These are phyloP conservation scores for Nakaseomyces kungkrabaensis DNA, from an alignment of 1,139 yeast species.

Conservation along the genomic window DNA sequence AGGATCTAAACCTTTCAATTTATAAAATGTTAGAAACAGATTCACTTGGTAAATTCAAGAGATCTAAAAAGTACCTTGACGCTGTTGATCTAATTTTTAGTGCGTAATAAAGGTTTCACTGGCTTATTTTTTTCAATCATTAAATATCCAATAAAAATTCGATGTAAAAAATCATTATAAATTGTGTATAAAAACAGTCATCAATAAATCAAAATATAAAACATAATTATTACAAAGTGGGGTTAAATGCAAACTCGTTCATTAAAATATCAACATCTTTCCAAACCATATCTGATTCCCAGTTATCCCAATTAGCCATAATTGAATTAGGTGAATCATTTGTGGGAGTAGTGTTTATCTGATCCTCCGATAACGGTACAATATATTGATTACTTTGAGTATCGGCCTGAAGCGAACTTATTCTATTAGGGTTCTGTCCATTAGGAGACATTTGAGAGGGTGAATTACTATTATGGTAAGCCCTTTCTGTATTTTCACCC, in stretches of 20 bases:
- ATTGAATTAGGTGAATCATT: constrained; percentile 23
- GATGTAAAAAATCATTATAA: background rate
- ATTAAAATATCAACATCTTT: constrained; percentile 84
- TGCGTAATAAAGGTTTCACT: no score
- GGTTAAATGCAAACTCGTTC: constrained; percentile 89
- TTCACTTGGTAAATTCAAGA: background rate
- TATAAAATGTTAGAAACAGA: background rate
- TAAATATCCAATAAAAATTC: no score
- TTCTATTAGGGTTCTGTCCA: background rate
- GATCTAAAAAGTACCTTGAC: background rate
- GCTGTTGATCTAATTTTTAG: background rate
- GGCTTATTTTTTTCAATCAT: no score
- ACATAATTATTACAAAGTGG: constrained; percentile 7
- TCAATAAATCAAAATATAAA: background rate
- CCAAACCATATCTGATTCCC: constrained; percentile 71
- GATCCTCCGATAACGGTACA: constrained; percentile 1
- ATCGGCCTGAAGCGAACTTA: background rate
- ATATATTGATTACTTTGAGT: background rate
- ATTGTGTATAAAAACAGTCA: background rate
- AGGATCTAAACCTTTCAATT: background rate
- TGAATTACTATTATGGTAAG: background rate
- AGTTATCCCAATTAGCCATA: constrained; percentile 34
- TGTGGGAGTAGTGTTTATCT: constrained; percentile 2
- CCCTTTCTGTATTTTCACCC: background rate
- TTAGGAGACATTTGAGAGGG: background rate